These are phyloP conservation scores for Plantago rigida DNA, from an alignment of 305 asterid genomes.

Conservation along the genomic window DNA sequence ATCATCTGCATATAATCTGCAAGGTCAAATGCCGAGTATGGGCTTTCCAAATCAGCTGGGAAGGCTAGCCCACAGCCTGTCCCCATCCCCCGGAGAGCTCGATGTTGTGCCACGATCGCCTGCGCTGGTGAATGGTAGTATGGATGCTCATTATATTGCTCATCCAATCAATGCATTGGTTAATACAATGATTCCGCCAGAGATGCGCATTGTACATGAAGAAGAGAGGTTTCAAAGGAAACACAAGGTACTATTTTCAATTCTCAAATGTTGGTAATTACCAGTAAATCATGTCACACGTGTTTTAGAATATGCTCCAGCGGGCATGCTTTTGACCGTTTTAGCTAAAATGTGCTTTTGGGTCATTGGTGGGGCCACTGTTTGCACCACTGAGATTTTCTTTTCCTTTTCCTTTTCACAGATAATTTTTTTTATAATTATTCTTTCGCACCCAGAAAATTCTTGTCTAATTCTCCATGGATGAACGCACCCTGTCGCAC, in stretches of 20 bases:
- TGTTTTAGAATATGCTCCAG: background rate
- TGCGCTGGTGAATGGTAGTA: constrained; percentile 27
- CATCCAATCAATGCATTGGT: constrained; percentile 40
- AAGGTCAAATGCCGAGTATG: constrained; percentile 46
- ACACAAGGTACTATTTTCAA: constrained; percentile 51
- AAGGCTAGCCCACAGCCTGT: constrained; percentile 41
- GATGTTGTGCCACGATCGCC: constrained; percentile 39
- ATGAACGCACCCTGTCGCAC: too few species aligned
- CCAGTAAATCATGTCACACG: background rate
- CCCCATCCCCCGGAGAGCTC: constrained; percentile 51
- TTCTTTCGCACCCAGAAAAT: too few species aligned
- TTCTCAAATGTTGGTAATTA: constrained; percentile 9
- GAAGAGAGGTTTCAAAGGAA: constrained; percentile 73
- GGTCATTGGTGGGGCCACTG: background rate
- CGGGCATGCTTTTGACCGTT: background rate
- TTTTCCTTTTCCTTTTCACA: background rate
- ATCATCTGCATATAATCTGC: constrained; percentile 43
- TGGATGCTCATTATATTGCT: constrained; percentile 41
- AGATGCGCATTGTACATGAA: constrained; percentile 41
- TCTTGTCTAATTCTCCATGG: too few species aligned
- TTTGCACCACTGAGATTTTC: background rate
- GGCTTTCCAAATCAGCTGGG: constrained; percentile 53
- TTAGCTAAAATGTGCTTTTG: background rate
- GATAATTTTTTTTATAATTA: too few species aligned
- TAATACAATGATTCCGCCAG: constrained; percentile 43